These are phyloP conservation scores for Mortierella sp. DNA, from an alignment of 371 early-diverging fungal species.

Conservation along the genomic window DNA sequence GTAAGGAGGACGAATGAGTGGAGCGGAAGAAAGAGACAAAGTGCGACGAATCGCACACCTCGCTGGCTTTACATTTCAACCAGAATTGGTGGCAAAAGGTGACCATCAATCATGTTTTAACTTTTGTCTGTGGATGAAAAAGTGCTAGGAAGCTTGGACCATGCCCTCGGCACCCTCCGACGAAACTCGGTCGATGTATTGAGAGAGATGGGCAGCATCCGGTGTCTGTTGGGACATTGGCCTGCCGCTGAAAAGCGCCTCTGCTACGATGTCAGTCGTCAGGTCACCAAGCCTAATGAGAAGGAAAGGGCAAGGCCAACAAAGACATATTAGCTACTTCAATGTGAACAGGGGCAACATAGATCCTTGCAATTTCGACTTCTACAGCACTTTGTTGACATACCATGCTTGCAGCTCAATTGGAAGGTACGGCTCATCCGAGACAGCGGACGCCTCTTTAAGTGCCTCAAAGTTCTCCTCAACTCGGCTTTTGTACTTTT, in stretches of 20 bases:
- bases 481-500: slow-evolving; percentile 59
- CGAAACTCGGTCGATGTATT: slow-evolving; percentile 48
- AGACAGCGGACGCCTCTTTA: slow-evolving; percentile 45
- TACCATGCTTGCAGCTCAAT: slow-evolving; percentile 51
- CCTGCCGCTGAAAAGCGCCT: slow-evolving; percentile 54
- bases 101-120: not conserved
- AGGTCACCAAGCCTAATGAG: slow-evolving; percentile 49
- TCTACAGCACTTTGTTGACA: not conserved
- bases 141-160: not conserved
- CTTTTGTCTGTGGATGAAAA: not conserved
- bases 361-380: no score
- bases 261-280: slow-evolving; percentile 56
- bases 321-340: not conserved
- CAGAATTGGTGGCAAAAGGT: slow-evolving; percentile 38
- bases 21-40: not conserved
- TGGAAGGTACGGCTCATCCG: slow-evolving; percentile 48
- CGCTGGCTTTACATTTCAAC: not conserved
- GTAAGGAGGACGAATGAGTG: not conserved
- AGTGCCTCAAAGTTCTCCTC: slow-evolving; percentile 65
- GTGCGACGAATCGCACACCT: not conserved
- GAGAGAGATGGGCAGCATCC: slow-evolving; percentile 41
- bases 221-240: slow-evolving; percentile 56
- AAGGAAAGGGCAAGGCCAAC: not conserved
- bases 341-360: not conserved
- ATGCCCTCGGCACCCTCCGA: slow-evolving; percentile 19